Conservation (phyloP, 192 early-diverging fungal species). For the Geosiphon pyriformis region DNA sequence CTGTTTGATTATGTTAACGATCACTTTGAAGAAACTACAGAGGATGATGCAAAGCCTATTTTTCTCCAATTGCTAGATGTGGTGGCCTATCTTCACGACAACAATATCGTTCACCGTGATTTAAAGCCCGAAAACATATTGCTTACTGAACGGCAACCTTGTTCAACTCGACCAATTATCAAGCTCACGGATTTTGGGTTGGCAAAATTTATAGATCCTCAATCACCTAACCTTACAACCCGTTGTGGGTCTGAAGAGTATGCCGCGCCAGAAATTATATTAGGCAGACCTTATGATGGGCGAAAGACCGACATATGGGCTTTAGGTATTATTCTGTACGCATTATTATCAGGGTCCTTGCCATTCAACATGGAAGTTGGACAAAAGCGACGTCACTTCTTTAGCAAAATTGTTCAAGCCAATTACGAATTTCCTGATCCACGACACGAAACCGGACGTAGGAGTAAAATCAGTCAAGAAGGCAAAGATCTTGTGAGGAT, state of each 20-base stretch:
- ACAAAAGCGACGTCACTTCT: conserved; percentile 43
- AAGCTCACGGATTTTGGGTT: conserved; percentile 68
- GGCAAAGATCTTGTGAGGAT: conserved; percentile 47
- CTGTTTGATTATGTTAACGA: conserved; percentile 66
- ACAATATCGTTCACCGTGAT: conserved; percentile 61
- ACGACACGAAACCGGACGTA: background rate
- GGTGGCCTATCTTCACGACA: conserved; percentile 58
- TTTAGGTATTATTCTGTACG: conserved; percentile 71
- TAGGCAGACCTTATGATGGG: conserved; percentile 60
- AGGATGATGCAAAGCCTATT: conserved; percentile 47
- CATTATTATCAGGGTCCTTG: conserved; percentile 64
- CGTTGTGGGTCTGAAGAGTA: conserved; percentile 76
- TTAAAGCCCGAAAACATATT: conserved; percentile 61
- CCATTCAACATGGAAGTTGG: conserved; percentile 69
- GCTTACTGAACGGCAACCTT: conserved; percentile 22
- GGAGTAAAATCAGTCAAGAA: conserved; percentile 27
- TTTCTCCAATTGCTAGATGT: conserved; percentile 52
- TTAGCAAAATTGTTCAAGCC: conserved; percentile 58
- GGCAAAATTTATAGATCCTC: conserved; percentile 44
- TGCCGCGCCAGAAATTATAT: conserved; percentile 68
- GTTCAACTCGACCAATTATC: conserved; percentile 32
- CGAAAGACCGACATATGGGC: conserved; percentile 75
- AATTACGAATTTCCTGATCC: conserved; percentile 54
- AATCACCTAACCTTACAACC: conserved; percentile 39
- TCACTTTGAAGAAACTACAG: conserved; percentile 31